phyloP scores from a whole-genome alignment of 768 basidiomycete genomes.

The Nevesoporus exiguus region DNA sequence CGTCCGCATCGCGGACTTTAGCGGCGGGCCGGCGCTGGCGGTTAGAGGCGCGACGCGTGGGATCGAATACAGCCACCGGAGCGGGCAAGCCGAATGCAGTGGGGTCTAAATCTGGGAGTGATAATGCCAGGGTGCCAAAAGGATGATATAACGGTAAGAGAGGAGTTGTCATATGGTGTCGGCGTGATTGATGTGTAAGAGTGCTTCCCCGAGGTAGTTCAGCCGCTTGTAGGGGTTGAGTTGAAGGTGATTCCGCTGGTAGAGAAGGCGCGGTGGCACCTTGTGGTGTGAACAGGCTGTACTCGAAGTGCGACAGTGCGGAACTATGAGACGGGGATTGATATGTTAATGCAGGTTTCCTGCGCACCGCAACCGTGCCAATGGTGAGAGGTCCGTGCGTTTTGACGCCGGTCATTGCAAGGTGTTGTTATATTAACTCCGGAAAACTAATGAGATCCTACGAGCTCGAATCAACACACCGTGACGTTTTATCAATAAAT shows the following conservation, averaged over 20 bases:
- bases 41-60: slow-evolving; percentile 40
- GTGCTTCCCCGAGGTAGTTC: slow-evolving; percentile 16
- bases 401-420: slow-evolving; percentile 25
- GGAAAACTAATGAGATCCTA: slow-evolving; percentile 13
- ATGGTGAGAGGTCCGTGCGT: slow-evolving; percentile 8
- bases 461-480: not conserved
- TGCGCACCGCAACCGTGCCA: slow-evolving; percentile 35
- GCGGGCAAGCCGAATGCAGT: slow-evolving; percentile 52
- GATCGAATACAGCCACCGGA: slow-evolving; percentile 41
- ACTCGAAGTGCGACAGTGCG: slow-evolving; percentile 22
- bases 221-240: slow-evolving; percentile 8
- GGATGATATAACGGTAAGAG: slow-evolving; percentile 69
- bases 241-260: slow-evolving; percentile 11
- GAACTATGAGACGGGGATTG: slow-evolving; percentile 48
- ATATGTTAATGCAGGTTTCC: slow-evolving; percentile 58
- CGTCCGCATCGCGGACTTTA: slow-evolving; percentile 49
- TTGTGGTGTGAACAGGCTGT: slow-evolving; percentile 14
- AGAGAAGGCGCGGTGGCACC: slow-evolving; percentile 14
- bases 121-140: slow-evolving; percentile 57
- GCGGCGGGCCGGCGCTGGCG: slow-evolving; percentile 47
- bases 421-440: slow-evolving; percentile 6
- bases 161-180: slow-evolving; percentile 34
- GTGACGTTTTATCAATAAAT: not conserved
- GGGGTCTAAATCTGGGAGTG: slow-evolving; percentile 63
- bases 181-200: slow-evolving; percentile 14